These are phyloP conservation scores for Fraxinus albicans DNA, from an alignment of 305 asterid species.

Conservation along the genomic window DNA sequence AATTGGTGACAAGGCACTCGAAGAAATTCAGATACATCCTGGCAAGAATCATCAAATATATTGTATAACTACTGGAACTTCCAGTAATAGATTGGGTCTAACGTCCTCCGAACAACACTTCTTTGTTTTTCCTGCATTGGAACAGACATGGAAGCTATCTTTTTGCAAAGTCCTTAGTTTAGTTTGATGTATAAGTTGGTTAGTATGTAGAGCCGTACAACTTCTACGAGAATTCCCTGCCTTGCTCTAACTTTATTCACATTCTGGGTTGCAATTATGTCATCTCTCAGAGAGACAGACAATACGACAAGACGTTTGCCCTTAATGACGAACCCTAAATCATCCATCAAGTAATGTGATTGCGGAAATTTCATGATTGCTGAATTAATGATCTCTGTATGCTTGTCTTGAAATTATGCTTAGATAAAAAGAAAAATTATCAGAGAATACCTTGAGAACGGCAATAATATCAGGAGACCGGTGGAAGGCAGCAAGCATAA, in stretches of 20 bases:
- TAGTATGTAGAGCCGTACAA: not conserved
- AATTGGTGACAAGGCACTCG: not conserved
- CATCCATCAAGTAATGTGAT: not conserved
- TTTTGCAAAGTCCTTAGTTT: not conserved
- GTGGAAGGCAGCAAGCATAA: conserved; percentile 80
- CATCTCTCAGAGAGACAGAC: not conserved
- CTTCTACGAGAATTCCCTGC: not conserved
- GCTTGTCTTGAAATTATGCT: conserved; percentile 4
- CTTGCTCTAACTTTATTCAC: not conserved
- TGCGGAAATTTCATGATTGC: not conserved
- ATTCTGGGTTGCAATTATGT: not conserved
- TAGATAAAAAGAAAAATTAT: not conserved
- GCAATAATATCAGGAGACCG: conserved; percentile 84
- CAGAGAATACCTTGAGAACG: conserved; percentile 66
- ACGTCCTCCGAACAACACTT: not conserved
- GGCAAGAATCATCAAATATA: conserved; percentile 7
- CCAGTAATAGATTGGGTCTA: not conserved
- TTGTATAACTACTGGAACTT: not conserved
- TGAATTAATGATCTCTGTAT: not conserved
- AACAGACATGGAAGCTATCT: not conserved
- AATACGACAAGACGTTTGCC: not conserved
- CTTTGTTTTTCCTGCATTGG: not conserved
- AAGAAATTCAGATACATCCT: conserved; percentile 12
- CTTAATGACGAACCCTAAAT: not conserved
- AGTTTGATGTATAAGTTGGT: not conserved